Conservation (phyloP, 306 rosid species). For the Castanopsis chinensis region DNA sequence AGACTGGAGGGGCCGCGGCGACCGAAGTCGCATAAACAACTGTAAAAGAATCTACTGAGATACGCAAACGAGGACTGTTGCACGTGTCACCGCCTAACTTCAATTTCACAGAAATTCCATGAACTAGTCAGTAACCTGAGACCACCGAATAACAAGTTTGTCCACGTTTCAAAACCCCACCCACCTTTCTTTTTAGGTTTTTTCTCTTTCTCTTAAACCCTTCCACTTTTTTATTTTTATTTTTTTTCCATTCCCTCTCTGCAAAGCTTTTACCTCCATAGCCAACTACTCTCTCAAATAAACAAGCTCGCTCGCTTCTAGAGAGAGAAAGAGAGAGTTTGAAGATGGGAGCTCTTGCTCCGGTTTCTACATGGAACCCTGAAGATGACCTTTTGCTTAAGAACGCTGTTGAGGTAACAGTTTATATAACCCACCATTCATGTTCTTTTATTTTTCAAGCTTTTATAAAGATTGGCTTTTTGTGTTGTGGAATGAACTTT, state of each 20-base stretch:
- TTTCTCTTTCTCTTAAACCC: constrained; percentile 5
- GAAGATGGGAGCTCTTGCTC: constrained; percentile 75
- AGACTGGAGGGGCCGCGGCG: too few species aligned
- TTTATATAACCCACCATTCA: neutral
- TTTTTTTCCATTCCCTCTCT: neutral
- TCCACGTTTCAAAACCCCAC: constrained; percentile 24
- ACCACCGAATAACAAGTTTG: constrained; percentile 2
- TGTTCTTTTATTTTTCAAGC: neutral
- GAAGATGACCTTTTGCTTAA: constrained; percentile 82
- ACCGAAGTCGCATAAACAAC: too few species aligned
- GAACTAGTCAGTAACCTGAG: constrained; percentile 2
- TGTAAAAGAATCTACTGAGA: neutral
- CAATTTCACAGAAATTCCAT: constrained; percentile 15
- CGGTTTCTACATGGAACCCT: constrained; percentile 56
- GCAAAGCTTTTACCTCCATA: neutral
- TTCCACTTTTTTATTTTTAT: constrained; percentile 2
- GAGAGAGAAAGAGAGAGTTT: constrained; percentile 1
- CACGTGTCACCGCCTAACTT: constrained; percentile 25
- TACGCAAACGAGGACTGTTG: neutral
- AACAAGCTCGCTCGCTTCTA: neutral
- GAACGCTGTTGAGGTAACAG: constrained; percentile 83
- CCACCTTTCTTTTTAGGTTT: constrained; percentile 1
- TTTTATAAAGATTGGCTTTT: neutral
- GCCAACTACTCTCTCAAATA: neutral
- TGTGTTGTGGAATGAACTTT: neutral